Evolutionary conservation across 441 rosid genomes (phyloP), one percentile per base, ranked within the genome.

Genomic region (Metrosideros polymorpha): DNA sequence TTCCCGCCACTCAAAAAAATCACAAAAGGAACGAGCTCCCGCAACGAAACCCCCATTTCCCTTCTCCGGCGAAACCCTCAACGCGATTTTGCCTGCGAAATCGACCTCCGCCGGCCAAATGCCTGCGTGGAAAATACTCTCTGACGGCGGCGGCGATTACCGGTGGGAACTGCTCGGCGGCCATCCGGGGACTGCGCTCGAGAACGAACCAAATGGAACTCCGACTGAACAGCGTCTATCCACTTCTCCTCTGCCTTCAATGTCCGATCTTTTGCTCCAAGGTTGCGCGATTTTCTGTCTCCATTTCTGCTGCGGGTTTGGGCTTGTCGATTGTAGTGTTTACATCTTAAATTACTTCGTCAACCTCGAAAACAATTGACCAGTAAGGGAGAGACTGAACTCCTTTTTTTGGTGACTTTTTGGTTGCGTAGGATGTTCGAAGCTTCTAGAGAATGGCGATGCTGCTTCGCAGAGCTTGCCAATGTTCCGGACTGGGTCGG

Each of bases 51-150:
- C 79, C 79, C 49, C 47, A 22, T 39, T 71, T 71, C 7, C 79
- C n/a, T 71, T 13, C 79, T 71, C 79, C 79, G 47, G 6, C 79
- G 47, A 71, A 71, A 39, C 79, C 79, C 49, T 22, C 22, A 6
- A 6, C 47, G 3, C 79, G 45, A 19, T 12, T 35, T 19, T 22
- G 45, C 77, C 45, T 6, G 17, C n/a, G n/a, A 6, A 39, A 71
- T 6, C 79, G 47, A 71, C 49, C 79, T 71, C 79, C 17, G 47
- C 49, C 79, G 49, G 47, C 79, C 47, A 45, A 87, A 97, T 96
- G 99, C 94, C 98, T 49, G 87, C 96, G 89, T 96, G 99, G 98
- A 90, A 90, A 85, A 87, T 97, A 8, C 89, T 89, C 87, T 82
- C 96, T 87, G 94, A 92, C 88, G 82, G 92, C 83, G 92, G 91